Percentiles rank a stretch among this genome's conserved stretches.
Evolutionary conservation across 2,329 filamentous ascomycete species (phyloP).

Genomic region (Sclerotinia trifoliorum): DNA sequence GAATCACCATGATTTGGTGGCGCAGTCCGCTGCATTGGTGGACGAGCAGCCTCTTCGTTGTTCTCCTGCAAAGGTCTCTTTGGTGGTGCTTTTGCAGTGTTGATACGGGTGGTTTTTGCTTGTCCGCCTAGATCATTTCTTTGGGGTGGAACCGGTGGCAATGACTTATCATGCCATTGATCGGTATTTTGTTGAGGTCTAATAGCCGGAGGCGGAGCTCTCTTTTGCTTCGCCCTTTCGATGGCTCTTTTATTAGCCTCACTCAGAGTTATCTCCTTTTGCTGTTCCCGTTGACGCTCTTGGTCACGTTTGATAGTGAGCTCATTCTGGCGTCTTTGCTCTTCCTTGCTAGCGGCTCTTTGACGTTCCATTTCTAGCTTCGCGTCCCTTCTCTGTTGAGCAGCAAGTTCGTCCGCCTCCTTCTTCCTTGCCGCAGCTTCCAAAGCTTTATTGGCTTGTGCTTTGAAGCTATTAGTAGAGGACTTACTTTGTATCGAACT

Average conservation of each 20-base stretch:
- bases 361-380: constrained; percentile 81
- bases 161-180: constrained; percentile 36
- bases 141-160: constrained; percentile 36
- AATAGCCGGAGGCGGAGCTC: constrained; percentile 59
- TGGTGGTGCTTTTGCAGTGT: constrained; percentile 66
- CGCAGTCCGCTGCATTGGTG: constrained; percentile 53
- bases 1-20: constrained; percentile 64
- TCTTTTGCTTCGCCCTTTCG: constrained; percentile 64
- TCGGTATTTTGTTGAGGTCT: constrained; percentile 52
- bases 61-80: constrained; percentile 74
- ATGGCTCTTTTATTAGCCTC: constrained; percentile 66
- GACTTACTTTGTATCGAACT: constrained; percentile 42
- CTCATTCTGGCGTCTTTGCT: constrained; percentile 62
- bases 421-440: constrained; percentile 77
- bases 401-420: constrained; percentile 79
- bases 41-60: constrained; percentile 50
- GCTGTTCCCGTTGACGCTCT: constrained; percentile 48
- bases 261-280: constrained; percentile 48
- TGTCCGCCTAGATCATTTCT: constrained; percentile 32
- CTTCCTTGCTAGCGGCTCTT: constrained; percentile 63
- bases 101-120: constrained; percentile 51
- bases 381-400: constrained; percentile 74
- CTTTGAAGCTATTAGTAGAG: constrained; percentile 59
- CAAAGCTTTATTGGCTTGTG: constrained; percentile 67
- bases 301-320: constrained; percentile 58